phyloP scores from a whole-genome alignment of 129 eudicot species.

The Deinandra increscens region DNA sequence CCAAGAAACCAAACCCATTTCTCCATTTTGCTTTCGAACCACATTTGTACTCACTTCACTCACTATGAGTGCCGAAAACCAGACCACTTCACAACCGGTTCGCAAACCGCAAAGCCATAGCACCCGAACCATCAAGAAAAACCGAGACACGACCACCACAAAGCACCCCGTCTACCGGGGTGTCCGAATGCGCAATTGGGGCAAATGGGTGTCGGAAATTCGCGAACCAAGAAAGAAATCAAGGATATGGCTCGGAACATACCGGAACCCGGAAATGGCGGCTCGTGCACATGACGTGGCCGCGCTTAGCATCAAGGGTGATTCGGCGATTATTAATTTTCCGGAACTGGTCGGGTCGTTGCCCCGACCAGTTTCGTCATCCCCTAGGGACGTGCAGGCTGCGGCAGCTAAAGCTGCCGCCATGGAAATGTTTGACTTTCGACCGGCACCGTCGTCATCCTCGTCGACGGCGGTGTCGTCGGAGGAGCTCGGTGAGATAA shows the following conservation, averaged over 20 bases:
- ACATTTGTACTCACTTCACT: too few species aligned
- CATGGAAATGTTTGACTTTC: slow-evolving; percentile 56
- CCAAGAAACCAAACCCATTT: slow-evolving; percentile 11
- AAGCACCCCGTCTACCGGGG: slow-evolving; percentile 86
- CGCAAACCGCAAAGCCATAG: slow-evolving; percentile 17
- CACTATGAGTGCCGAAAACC: slow-evolving; percentile 18
- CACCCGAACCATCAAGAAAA: slow-evolving; percentile 37
- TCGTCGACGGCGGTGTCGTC: slow-evolving; percentile 23
- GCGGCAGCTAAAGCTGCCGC: slow-evolving; percentile 94
- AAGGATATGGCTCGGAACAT: slow-evolving; percentile 92
- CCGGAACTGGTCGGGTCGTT: slow-evolving; percentile 60
- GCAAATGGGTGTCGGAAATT: slow-evolving; percentile 96
- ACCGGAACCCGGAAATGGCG: slow-evolving; percentile 88
- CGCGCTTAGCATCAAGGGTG: slow-evolving; percentile 77
- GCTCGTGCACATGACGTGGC: slow-evolving; percentile 99
- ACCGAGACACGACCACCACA: slow-evolving; percentile 37
- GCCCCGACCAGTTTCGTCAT: slow-evolving; percentile 64
- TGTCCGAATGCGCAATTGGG: slow-evolving; percentile 89
- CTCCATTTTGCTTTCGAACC: too few species aligned
- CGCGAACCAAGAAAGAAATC: slow-evolving; percentile 90
- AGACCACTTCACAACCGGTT: slow-evolving; percentile 11
- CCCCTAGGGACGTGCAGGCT: slow-evolving; percentile 74
- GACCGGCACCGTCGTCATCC: background rate
- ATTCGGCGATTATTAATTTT: slow-evolving; percentile 74
- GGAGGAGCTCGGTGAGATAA: slow-evolving; percentile 64